Base-by-base conservation (phyloP, 768 basidiomycete genomes). In the Symmetrospora coprosmae region DNA sequence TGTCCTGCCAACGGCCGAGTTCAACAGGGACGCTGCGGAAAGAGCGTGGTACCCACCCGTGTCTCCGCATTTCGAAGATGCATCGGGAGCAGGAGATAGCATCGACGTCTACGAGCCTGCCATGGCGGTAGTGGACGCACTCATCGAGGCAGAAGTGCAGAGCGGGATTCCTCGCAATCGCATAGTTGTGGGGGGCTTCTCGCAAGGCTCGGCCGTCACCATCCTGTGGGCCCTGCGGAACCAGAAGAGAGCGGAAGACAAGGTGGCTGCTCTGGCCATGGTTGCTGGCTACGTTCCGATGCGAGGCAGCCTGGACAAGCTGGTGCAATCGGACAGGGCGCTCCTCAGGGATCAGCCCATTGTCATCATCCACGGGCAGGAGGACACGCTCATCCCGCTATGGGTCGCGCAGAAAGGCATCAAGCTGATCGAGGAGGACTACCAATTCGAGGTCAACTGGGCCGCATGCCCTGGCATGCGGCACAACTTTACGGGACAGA, bases 1-100 rank as follows among this genome's bases (percentile, higher is more conserved):
- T 35, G 37, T 58, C 43, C 46, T 58, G 17, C 55, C 55, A 9
- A 58, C 55, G 7, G 55, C 55, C 43, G 55, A 58, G 6, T 58
- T 58, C 30, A 47, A 31, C 19, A 39, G 46, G 7, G 55, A 58
- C 28, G 55, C 55, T 45, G 43, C 13, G 4, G 55, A 58, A 33
- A 8, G 55, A 31, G 55, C 55, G n/a, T 58, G 55, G 55, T 58
- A 58, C 23, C 40, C 43, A 34, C 55, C 55, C 46, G 21, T 34
- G 23, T 25, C 41, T 6, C 41, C 46, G 33, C 43, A 43, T 11
- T 13, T 46, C 28, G 55, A 58, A 21, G 30, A 31, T 13, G 55
- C 43, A 31, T 28, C 43, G 17, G n/a, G n/a, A n/a, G 31, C n/a
- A 8, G 55, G 55, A 2, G 40, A 46, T 17, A n/a, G n/a, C n/a